A percentile compares a stretch with the other conserved stretches of the same genome.
phyloP scores from a whole-genome alignment of 2,329 filamentous ascomycete species.

The Cadophora malorum region DNA sequence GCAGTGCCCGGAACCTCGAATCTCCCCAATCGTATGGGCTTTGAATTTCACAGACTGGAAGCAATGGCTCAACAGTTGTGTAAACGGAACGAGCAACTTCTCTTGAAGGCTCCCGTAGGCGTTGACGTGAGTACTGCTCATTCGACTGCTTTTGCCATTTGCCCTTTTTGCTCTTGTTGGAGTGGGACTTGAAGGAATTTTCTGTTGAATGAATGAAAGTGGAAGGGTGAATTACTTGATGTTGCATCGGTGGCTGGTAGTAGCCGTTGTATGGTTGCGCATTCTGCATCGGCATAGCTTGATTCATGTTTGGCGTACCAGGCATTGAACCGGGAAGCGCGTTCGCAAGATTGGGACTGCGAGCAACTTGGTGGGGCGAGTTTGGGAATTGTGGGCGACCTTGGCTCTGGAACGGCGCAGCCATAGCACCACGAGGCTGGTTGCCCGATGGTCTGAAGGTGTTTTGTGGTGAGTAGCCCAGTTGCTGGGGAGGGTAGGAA shows the following conservation, averaged over 20 bases:
- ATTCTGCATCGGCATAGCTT: conserved; percentile 68
- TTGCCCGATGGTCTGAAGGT: conserved; percentile 43
- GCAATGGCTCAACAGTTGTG: conserved; percentile 32
- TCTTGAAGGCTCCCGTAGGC: conserved; percentile 36
- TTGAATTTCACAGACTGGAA: conserved; percentile 30
- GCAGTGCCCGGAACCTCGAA: not conserved
- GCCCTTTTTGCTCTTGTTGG: conserved; percentile 30
- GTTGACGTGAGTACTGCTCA: conserved; percentile 42
- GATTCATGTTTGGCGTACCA: conserved; percentile 72
- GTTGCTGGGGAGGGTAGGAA: conserved; percentile 56
- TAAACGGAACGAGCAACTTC: conserved; percentile 40
- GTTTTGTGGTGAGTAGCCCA: conserved; percentile 55
- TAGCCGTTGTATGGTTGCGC: conserved; percentile 56
- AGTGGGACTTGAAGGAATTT: conserved; percentile 9
- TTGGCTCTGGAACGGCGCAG: conserved; percentile 53
- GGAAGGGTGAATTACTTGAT: conserved; percentile 61
- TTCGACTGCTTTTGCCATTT: conserved; percentile 27
- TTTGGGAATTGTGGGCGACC: conserved; percentile 60
- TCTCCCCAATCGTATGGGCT: conserved; percentile 33
- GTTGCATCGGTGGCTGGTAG: conserved; percentile 46
- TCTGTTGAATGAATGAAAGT: conserved; percentile 27
- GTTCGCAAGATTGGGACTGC: conserved; percentile 69
- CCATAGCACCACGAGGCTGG: conserved; percentile 58
- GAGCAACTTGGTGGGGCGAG: conserved; percentile 68
- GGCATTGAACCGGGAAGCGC: conserved; percentile 72